Percentiles rank a stretch among this genome's conserved stretches.
Conservation (phyloP, 495 filamentous ascomycete genomes). For the Penicillium fimorum region DNA sequence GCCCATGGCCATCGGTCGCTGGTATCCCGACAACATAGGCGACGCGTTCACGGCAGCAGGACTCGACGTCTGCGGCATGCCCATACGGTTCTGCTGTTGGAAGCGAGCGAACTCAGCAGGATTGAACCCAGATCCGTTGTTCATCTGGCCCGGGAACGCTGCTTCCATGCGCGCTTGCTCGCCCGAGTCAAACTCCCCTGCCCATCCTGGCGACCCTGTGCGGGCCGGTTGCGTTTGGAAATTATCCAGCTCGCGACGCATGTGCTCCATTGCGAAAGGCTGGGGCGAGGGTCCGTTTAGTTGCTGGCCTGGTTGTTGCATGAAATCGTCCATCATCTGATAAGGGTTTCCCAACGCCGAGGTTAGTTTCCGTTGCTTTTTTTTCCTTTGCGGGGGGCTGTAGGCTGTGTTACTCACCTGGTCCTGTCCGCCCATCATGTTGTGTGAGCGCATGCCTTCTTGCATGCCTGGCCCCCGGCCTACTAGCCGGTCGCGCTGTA, state of each 20-base stretch:
- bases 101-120: constrained; percentile 85
- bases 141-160: constrained; percentile 61
- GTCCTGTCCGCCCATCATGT: constrained; percentile 60
- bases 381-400: background rate
- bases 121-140: constrained; percentile 60
- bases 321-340: constrained; percentile 93
- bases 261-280: constrained; percentile 69
- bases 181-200: constrained; percentile 64
- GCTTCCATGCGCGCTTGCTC: constrained; percentile 78
- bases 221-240: constrained; percentile 57
- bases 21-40: constrained; percentile 55
- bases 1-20: constrained; percentile 60
- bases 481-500: constrained; percentile 84
- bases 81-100: constrained; percentile 64
- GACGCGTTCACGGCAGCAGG: constrained; percentile 47
- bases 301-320: constrained; percentile 65
- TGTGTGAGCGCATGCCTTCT: constrained; percentile 61
- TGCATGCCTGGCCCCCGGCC: constrained; percentile 65
- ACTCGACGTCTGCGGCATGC: constrained; percentile 55
- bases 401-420: constrained; percentile 45
- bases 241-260: constrained; percentile 63
- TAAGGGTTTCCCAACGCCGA: background rate
- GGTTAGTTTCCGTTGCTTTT: constrained; percentile 22
- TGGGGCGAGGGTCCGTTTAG: constrained; percentile 50
- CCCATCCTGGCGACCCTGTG: constrained; percentile 62